Evolutionary conservation across 495 filamentous ascomycete genomes (phyloP), one percentile per base, ranked within the genome.

Genomic region (Emericellopsis terricola): DNA sequence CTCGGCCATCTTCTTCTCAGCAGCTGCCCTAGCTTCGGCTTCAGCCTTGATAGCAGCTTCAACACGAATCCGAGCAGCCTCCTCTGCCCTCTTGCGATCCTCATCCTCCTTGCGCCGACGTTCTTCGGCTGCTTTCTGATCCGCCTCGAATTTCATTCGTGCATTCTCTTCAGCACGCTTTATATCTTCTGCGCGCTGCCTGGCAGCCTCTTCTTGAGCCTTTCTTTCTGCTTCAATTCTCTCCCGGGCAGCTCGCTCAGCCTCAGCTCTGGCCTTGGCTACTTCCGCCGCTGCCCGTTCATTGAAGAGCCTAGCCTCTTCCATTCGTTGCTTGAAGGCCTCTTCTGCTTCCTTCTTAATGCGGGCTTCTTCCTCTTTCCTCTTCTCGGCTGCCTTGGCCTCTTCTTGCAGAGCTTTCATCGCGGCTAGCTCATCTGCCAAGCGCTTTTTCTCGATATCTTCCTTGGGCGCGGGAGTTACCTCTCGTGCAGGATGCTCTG

Each of bases 171-270:
- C 54, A n/a, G 51, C 50, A 3, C 50, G 53, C 31, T 50, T 50
- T 16, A 55, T 42, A 0, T 47, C 51, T 31, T 54, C 49, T 2
- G 38, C 46, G 11, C 60, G 60, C 17, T 56, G 35, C 34, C 53
- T 46, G 34, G 53, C 47, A 2, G 48, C 46, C 11, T 54, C 49
- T 6, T 55, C 51, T 3, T 44, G 50, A 1, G 41, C 51, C 29
- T 41, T 49, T 15, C 46, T 38, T 42, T 59, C 56, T 6, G 49
- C 47, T 26, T 48, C 46, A 9, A 56, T 29, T 27, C 53, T 56
- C 26, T 62, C 60, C 16, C 60, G 58, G 1, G 60, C 57, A 15
- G 59, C 56, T 7, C 52, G 49, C 33, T 63, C 64, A 7, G 60
- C 62, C 19, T 61, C 60, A 38, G 48, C 53, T 29, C 46, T 54